Evolutionary conservation across 306 rosid genomes (phyloP).

Genomic region (Delonix regia): DNA sequence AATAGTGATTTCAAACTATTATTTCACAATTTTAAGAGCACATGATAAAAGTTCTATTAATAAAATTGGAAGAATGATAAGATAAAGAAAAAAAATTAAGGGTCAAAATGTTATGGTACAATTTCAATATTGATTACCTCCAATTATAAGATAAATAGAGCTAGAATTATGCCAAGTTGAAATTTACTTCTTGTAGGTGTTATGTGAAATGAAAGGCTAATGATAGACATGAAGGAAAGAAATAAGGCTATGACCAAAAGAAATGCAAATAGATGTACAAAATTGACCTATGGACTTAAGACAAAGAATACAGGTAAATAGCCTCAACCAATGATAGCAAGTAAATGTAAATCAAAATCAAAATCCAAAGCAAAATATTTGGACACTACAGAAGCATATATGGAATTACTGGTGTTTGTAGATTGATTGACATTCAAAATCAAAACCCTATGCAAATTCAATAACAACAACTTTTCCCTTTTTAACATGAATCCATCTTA

Average conservation of each 20-base stretch:
- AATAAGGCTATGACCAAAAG: constrained; percentile 32
- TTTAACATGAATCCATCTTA: too few relatives aligned
- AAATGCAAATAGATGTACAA: constrained; percentile 45
- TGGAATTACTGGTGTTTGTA: constrained; percentile 76
- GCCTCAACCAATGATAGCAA: constrained; percentile 38
- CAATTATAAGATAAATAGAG: not conserved
- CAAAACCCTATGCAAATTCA: too few relatives aligned
- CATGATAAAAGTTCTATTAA: too few relatives aligned
- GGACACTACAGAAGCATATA: constrained; percentile 79
- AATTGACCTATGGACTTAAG: constrained; percentile 37
- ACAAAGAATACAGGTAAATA: constrained; percentile 40
- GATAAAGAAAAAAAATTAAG: constrained; percentile 8
- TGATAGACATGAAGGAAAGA: constrained; percentile 32
- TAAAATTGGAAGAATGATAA: too few relatives aligned
- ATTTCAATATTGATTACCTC: constrained; percentile 11
- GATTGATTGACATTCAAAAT: too few relatives aligned
- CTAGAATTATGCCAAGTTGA: constrained; percentile 32
- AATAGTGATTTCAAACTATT: too few relatives aligned
- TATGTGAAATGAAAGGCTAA: constrained; percentile 34
- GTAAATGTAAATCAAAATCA: constrained; percentile 36
- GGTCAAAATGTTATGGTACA: constrained; percentile 23
- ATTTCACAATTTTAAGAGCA: too few relatives aligned
- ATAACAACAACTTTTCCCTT: too few relatives aligned
- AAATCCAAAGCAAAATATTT: constrained; percentile 36
- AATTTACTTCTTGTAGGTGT: constrained; percentile 28